These are phyloP conservation scores for Talaromyces sp. DNA, from an alignment of 2,329 filamentous ascomycete genomes.

Conservation along the genomic window DNA sequence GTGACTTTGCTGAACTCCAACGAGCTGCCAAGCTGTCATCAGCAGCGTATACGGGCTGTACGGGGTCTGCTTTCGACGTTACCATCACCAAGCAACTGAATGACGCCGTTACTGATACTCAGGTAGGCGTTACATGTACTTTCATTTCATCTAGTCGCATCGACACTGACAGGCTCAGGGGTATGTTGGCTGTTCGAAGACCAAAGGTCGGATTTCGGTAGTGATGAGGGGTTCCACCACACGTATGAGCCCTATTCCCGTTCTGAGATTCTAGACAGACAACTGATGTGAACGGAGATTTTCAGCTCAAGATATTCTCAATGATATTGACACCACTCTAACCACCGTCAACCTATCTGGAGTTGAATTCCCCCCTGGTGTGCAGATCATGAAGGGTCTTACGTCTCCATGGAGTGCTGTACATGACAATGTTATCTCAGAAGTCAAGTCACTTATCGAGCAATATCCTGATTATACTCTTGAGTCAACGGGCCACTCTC, in stretches of 20 bases:
- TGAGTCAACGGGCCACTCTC: slow-evolving; percentile 26
- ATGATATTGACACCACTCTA: too few species aligned
- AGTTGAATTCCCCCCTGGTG: slow-evolving; percentile 21
- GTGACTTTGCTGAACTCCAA: slow-evolving; percentile 17
- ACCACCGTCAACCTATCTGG: slow-evolving; percentile 17
- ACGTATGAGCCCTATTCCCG: slow-evolving; percentile 8
- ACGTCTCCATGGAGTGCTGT: slow-evolving; percentile 23
- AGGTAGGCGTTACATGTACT: slow-evolving; percentile 10
- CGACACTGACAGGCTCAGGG: slow-evolving; percentile 14
- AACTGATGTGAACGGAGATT: slow-evolving; percentile 3
- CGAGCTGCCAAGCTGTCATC: too few species aligned
- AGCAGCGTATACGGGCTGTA: too few species aligned
- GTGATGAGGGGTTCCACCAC: slow-evolving; percentile 27
- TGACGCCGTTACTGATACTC: slow-evolving; percentile 19
- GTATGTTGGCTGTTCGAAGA: slow-evolving; percentile 22
- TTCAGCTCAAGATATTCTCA: background rate
- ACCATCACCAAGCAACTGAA: slow-evolving; percentile 24
- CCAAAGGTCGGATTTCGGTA: slow-evolving; percentile 22
- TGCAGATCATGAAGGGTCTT: slow-evolving; percentile 23
- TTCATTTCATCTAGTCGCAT: background rate
- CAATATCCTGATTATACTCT: slow-evolving; percentile 24
- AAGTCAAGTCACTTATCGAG: slow-evolving; percentile 20
- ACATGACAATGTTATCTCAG: slow-evolving; percentile 23
- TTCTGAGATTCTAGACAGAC: background rate
- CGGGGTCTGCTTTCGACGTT: slow-evolving; percentile 21